Percentiles rank a stretch among this genome's conserved stretches.
Conservation (phyloP, 78 protist genomes). For the Guillardia theta region DNA sequence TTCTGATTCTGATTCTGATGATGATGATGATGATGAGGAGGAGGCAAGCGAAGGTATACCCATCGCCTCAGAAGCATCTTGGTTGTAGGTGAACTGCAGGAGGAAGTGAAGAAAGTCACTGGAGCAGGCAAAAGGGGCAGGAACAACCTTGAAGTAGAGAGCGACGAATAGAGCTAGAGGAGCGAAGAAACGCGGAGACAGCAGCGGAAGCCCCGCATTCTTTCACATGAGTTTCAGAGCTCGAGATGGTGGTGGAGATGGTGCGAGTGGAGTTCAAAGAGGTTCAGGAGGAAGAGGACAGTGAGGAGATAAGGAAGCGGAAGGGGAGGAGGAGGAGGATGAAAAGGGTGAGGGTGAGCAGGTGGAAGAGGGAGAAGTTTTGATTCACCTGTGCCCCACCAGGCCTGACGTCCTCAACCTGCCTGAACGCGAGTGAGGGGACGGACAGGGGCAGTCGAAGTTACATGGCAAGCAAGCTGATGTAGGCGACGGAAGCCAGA, state of each 20-base stretch:
- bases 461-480: neutral
- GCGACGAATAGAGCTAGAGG: neutral
- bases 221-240: no score
- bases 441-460: neutral
- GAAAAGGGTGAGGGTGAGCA: no score
- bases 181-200: neutral
- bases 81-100: neutral
- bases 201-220: neutral
- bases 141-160: neutral
- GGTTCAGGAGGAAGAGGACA: no score
- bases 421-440: neutral
- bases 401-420: neutral
- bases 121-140: neutral
- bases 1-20: no score
- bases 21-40: neutral
- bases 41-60: neutral
- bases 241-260: no score
- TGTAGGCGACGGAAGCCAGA: neutral
- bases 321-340: no score
- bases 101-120: neutral
- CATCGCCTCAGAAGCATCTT: no score
- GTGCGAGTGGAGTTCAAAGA: no score
- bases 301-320: no score
- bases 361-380: no score
- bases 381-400: neutral